These are phyloP conservation scores for Botrytis galanthina DNA, from an alignment of 2,329 filamentous ascomycete genomes.

Conservation along the genomic window DNA sequence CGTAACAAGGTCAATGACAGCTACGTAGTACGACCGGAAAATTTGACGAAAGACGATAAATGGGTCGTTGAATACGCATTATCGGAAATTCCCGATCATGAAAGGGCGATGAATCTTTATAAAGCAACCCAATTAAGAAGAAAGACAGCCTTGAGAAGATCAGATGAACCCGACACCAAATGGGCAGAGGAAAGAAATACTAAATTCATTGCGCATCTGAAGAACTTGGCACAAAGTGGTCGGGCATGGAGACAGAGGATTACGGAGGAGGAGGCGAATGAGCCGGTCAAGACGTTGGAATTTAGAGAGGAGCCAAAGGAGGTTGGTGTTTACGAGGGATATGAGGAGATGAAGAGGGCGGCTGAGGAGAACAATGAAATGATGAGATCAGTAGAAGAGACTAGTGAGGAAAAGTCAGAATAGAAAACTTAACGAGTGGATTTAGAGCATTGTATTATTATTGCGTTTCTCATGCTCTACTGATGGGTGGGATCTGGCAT, in stretches of 20 bases:
- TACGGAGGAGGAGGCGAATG: constrained; percentile 50
- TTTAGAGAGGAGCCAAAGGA: constrained; percentile 12
- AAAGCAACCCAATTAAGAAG: constrained; percentile 55
- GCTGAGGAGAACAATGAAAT: not conserved
- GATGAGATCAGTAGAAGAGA: not conserved
- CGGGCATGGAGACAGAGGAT: constrained; percentile 55
- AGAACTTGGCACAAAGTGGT: constrained; percentile 53
- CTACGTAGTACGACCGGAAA: constrained; percentile 59
- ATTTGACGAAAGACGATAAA: constrained; percentile 45
- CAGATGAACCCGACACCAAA: constrained; percentile 33
- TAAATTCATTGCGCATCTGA: constrained; percentile 40
- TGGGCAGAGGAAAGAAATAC: constrained; percentile 27
- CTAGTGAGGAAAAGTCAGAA: not conserved
- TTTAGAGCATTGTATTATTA: constrained; percentile 7
- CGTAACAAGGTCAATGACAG: constrained; percentile 69
- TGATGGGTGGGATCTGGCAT: not conserved
- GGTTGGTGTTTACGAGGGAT: constrained; percentile 5
- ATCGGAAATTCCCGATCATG: constrained; percentile 53
- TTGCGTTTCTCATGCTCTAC: not conserved
- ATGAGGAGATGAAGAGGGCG: not conserved
- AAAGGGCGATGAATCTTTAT: constrained; percentile 52
- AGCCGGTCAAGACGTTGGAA: constrained; percentile 50
- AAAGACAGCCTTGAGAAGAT: constrained; percentile 39
- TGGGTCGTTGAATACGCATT: constrained; percentile 83
- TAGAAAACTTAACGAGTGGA: not conserved